These are phyloP conservation scores for Senna tora DNA, from an alignment of 306 rosid genomes.

Conservation along the genomic window DNA sequence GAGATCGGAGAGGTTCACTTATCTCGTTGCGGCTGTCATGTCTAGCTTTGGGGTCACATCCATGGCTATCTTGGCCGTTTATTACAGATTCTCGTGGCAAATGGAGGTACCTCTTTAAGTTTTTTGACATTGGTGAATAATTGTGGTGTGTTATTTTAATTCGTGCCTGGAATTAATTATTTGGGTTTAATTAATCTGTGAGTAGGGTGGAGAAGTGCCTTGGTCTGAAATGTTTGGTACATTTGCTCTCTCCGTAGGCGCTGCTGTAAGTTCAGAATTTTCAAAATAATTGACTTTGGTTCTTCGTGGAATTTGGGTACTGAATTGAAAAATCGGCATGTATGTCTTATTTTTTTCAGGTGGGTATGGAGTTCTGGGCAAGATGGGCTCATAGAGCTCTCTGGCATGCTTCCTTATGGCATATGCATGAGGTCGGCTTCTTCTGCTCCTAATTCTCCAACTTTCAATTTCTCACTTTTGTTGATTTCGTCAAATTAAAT, in stretches of 20 bases:
- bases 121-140: neutral
- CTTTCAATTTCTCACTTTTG: too few relatives aligned
- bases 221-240: constrained; percentile 92
- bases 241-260: constrained; percentile 93
- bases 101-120: constrained; percentile 60
- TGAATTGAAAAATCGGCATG: constrained; percentile 23
- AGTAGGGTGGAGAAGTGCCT: constrained; percentile 85
- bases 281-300: neutral
- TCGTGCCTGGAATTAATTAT: constrained; percentile 34
- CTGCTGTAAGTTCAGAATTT: constrained; percentile 58
- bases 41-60: constrained; percentile 87
- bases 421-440: constrained; percentile 51
- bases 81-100: constrained; percentile 93
- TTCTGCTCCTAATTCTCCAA: constrained; percentile 19
- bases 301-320: neutral
- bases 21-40: constrained; percentile 85
- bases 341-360: constrained; percentile 29
- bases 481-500: too few relatives aligned
- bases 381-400: constrained; percentile 61
- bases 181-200: constrained; percentile 25
- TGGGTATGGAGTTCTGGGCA: constrained; percentile 64
- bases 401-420: constrained; percentile 60
- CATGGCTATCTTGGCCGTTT: constrained; percentile 85
- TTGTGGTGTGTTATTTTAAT: neutral
- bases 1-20: constrained; percentile 76